A percentile compares a stretch with the other conserved stretches of the same genome.
phyloP scores from a whole-genome alignment of 2,329 filamentous ascomycete genomes.

The Bipolaris cookei region DNA sequence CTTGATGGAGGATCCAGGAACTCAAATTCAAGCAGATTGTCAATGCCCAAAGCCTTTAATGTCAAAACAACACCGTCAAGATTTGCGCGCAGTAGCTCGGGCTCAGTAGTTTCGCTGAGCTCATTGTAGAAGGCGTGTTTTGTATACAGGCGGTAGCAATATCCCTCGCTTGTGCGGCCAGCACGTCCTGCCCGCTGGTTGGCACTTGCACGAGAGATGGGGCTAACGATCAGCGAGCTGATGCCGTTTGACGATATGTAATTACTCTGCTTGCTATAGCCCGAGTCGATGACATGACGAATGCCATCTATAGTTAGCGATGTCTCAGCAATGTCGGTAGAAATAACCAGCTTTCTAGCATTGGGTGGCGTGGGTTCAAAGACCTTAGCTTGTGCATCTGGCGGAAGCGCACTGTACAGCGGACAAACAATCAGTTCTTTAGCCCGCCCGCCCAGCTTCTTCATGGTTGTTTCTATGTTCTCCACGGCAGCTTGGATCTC shows the following conservation, averaged over 20 bases:
- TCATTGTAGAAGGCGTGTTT: slow-evolving; percentile 95
- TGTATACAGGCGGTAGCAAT: slow-evolving; percentile 92
- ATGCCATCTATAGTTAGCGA: slow-evolving; percentile 95
- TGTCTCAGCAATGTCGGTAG: slow-evolving; percentile 97
- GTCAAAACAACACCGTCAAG: slow-evolving; percentile 83
- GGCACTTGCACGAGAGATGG: slow-evolving; percentile 88
- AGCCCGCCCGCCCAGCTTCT: slow-evolving; percentile 83
- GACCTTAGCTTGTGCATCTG: slow-evolving; percentile 88
- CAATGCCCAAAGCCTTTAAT: slow-evolving; percentile 88
- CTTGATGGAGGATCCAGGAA: slow-evolving; percentile 94
- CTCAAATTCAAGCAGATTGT: slow-evolving; percentile 90
- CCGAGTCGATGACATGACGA: slow-evolving; percentile 93
- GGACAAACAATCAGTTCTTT: slow-evolving; percentile 89
- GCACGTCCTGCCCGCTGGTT: slow-evolving; percentile 93
- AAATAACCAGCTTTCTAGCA: slow-evolving; percentile 87
- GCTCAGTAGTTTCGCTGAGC: slow-evolving; percentile 85
- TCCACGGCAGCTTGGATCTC: slow-evolving; percentile 90
- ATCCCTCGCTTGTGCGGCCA: slow-evolving; percentile 88
- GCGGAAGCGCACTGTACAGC: slow-evolving; percentile 92
- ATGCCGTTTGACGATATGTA: slow-evolving; percentile 92
- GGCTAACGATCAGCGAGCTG: slow-evolving; percentile 88
- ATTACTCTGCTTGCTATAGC: slow-evolving; percentile 83
- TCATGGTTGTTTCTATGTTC: slow-evolving; percentile 81
- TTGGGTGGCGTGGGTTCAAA: slow-evolving; percentile 90
- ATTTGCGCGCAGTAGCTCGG: slow-evolving; percentile 91